Evolutionary conservation across 306 rosid genomes (phyloP).

Genomic region (Cyclanthera cordifolia): DNA sequence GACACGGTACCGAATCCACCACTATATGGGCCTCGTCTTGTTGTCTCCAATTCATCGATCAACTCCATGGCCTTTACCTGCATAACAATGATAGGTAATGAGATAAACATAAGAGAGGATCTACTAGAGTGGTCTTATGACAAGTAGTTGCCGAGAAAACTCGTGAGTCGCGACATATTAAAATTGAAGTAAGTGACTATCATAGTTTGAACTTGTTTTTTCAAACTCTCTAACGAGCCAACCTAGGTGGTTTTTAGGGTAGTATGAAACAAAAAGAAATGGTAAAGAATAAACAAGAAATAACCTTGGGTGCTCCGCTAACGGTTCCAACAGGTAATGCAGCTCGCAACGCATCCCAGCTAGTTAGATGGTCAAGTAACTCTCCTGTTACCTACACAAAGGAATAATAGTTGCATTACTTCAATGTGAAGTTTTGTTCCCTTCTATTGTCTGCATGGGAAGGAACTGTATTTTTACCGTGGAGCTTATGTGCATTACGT

Average conservation of each 20-base stretch:
- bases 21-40: slow-evolving; percentile 65
- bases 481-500: slow-evolving; percentile 95
- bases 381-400: slow-evolving; percentile 55
- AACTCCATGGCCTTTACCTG: slow-evolving; percentile 87
- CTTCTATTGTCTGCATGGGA: background rate
- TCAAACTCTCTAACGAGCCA: background rate
- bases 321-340: slow-evolving; percentile 87
- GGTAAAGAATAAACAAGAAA: background rate
- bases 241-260: background rate
- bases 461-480: slow-evolving; percentile 35
- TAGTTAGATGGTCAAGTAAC: slow-evolving; percentile 42
- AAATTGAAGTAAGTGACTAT: background rate
- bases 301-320: slow-evolving; percentile 85
- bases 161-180: too few species aligned
- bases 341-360: slow-evolving; percentile 72
- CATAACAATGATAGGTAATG: background rate
- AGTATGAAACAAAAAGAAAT: background rate
- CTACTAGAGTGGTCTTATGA: background rate
- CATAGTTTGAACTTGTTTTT: background rate
- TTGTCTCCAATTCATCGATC: slow-evolving; percentile 55
- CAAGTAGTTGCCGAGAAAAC: background rate
- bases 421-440: background rate
- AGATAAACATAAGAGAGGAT: background rate
- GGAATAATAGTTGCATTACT: slow-evolving; percentile 2
- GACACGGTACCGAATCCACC: slow-evolving; percentile 68